A percentile compares a stretch with the other conserved stretches of the same genome.
Conservation (phyloP, 78 protist species). For the Dictyostelium brefeldianum region DNA sequence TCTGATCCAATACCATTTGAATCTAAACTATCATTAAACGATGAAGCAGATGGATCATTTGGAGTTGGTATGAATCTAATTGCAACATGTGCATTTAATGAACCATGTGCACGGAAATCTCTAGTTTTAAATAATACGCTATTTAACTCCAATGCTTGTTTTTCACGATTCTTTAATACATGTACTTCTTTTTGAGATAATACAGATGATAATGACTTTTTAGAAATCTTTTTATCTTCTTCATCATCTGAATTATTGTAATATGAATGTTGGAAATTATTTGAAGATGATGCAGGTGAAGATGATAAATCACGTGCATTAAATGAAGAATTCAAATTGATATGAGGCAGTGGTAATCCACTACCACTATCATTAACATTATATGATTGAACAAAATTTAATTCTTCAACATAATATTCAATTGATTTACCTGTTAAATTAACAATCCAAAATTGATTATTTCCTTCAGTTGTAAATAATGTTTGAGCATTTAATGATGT, state of each 20-base stretch:
- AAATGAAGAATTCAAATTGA: neutral
- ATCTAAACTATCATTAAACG: no score
- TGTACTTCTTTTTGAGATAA: neutral
- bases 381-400: conserved; percentile 38
- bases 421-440: conserved; percentile 71
- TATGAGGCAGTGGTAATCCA: neutral
- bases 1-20: neutral
- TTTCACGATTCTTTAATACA: conserved; percentile 22
- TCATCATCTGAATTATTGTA: neutral
- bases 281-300: neutral
- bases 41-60: neutral
- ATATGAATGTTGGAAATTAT: neutral
- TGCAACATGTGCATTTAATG: conserved; percentile 66
- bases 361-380: conserved; percentile 13
- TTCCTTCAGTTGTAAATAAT: conserved; percentile 62
- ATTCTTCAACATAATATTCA: conserved; percentile 70
- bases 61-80: conserved; percentile 32
- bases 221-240: conserved; percentile 13
- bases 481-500: conserved; percentile 22
- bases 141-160: conserved; percentile 52
- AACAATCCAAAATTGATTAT: conserved; percentile 59
- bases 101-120: conserved; percentile 72
- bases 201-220: neutral
- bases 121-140: conserved; percentile 56
- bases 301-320: neutral